A percentile compares a stretch with the other conserved stretches of the same genome.
Evolutionary conservation across 2,329 filamentous ascomycete genomes (phyloP).

Genomic region (Fonsecaea nubica): DNA sequence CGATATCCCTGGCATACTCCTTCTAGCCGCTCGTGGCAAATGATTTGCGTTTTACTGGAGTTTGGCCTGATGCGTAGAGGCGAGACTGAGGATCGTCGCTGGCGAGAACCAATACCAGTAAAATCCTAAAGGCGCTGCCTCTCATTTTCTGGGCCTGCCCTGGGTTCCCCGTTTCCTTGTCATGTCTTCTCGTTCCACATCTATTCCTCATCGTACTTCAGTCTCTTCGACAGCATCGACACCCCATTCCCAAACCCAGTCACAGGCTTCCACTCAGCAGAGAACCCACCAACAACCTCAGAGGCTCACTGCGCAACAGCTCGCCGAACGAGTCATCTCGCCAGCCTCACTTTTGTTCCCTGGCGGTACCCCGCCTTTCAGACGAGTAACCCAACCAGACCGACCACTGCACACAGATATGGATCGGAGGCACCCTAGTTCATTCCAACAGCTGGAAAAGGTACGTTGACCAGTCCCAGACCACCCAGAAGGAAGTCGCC

Average conservation of each 20-base stretch:
- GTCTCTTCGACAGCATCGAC: conserved; percentile 34
- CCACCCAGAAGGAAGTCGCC: background rate
- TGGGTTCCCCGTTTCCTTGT: conserved; percentile 27
- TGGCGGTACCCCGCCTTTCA: conserved; percentile 30
- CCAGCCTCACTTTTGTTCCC: conserved; percentile 40
- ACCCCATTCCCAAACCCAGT: conserved; percentile 28
- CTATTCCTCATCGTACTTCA: conserved; percentile 36
- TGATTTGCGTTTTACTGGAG: conserved; percentile 28
- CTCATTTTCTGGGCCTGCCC: conserved; percentile 17
- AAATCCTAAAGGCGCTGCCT: conserved; percentile 21
- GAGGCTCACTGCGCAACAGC: conserved; percentile 32
- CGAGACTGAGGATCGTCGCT: conserved; percentile 25
- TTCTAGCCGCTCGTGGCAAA: conserved; percentile 33
- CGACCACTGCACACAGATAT: conserved; percentile 57
- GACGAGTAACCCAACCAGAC: conserved; percentile 31
- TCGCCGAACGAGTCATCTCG: conserved; percentile 40
- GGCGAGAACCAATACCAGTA: conserved; percentile 12
- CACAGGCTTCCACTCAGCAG: conserved; percentile 22
- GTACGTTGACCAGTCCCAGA: conserved; percentile 42
- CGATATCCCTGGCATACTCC: conserved; percentile 16
- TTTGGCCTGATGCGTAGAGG: conserved; percentile 26
- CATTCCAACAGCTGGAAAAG: conserved; percentile 98
- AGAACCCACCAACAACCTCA: conserved; percentile 28
- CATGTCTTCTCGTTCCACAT: conserved; percentile 37
- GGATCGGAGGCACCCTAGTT: conserved; percentile 93